Evolutionary conservation across 495 filamentous ascomycete species (phyloP), one percentile per base, ranked within the genome.

Genomic region (Xylaria sp.): DNA sequence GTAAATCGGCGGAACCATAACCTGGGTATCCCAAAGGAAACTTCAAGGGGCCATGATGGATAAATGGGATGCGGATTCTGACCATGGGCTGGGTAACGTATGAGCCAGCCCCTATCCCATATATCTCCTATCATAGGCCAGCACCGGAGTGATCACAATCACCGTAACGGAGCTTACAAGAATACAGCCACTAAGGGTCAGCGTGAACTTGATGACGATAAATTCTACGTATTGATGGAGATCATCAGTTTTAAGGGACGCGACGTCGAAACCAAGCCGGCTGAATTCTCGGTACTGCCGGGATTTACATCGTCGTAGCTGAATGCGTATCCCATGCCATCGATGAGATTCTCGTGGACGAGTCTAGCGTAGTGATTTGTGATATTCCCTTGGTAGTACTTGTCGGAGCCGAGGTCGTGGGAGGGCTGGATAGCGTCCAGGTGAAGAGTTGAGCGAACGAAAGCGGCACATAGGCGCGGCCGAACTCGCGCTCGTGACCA

Each of bases 381-480:
- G 40, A 85, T 76, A 1, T 77, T 21, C 15, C 85, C 74, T 46
- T 79, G 67, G 70, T 89, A 90, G 71, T 87, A 89, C 24, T 77
- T 76, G 1, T 77, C 68, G 9, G 79, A 70, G 1, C 52, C 62
- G 33, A 80, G 78, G 7, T 79, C 74, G 17, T 74, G 78, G 58
- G 81, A 80, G 15, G 77, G 67, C 58, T 82, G 69, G 24, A 74
- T 79, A 35, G 75, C 78, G 41, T 57, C 50, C 12, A 81, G 52
- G 46, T 80, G 67, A 0, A 82, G 68, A 2, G 82, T 84, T 33
- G 71, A 70, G 15, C 82, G 77, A 44, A 77, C 62, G 69, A 82
- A 84, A 14, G 81, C 82, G 31, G 82, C 82, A 68, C 82, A 82
- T 2, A 84, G 75, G 58, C 80, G 74, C 0, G 82, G 80, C 11